These are phyloP conservation scores for Coffea eugenioides DNA, from an alignment of 257 asterid species.

Conservation along the genomic window DNA sequence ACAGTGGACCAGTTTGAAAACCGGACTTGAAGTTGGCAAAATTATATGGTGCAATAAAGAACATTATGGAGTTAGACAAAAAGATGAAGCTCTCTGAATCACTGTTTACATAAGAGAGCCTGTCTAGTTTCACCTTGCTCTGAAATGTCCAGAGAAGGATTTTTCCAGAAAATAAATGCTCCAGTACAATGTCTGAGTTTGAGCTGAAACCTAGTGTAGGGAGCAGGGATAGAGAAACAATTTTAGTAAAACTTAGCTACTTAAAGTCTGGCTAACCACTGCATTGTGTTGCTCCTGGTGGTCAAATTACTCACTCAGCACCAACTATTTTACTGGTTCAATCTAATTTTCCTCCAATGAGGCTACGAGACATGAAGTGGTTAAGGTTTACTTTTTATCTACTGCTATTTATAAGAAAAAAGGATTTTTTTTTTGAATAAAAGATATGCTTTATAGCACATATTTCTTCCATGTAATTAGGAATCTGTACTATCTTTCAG, in stretches of 20 bases:
- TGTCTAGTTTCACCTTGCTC: not conserved
- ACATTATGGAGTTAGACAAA: too few species aligned
- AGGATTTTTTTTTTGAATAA: not conserved
- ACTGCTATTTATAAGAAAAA: not conserved
- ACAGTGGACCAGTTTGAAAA: too few species aligned
- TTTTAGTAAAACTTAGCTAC: not conserved
- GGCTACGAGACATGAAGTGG: not conserved
- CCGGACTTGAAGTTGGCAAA: too few species aligned
- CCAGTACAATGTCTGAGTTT: not conserved
- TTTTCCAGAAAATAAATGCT: not conserved
- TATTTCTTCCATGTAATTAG: not conserved
- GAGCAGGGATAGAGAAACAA: not conserved
- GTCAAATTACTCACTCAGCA: not conserved
- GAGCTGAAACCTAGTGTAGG: not conserved
- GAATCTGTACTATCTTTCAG: constrained; percentile 36
- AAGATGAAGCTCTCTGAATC: too few species aligned
- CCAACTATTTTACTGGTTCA: not conserved
- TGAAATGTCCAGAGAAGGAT: not conserved
- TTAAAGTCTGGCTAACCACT: not conserved
- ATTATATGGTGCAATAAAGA: too few species aligned
- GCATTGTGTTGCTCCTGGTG: too few species aligned
- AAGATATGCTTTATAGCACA: not conserved
- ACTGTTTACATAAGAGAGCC: too few species aligned
- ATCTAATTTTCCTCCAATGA: not conserved
- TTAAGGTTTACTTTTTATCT: not conserved